Percentiles rank a stretch among this genome's conserved stretches.
Evolutionary conservation across 306 rosid species (phyloP).

Genomic region (Pyrus bretschneideri): DNA sequence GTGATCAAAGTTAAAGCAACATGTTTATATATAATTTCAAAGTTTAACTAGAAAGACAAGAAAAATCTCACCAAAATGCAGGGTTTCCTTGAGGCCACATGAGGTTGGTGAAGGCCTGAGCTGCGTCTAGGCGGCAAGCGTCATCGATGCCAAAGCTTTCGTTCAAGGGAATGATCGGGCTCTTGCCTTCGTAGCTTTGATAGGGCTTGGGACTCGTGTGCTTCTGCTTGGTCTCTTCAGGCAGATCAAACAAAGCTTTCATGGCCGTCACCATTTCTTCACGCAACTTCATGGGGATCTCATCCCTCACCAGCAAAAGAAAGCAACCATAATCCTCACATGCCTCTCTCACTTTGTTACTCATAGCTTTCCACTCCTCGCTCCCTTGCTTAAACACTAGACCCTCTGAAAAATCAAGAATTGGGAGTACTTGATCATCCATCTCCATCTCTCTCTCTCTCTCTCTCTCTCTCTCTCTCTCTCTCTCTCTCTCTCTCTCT

Average conservation of each 20-base stretch:
- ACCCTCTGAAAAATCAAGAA: constrained; percentile 4
- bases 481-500: background rate
- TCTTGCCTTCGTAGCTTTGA: constrained; percentile 25
- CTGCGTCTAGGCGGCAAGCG: background rate
- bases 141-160: constrained; percentile 46
- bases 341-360: constrained; percentile 22
- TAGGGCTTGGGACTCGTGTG: constrained; percentile 23
- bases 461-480: background rate
- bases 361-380: constrained; percentile 16
- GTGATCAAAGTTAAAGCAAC: background rate
- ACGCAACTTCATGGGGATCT: background rate
- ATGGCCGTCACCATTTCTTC: constrained; percentile 21
- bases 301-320: constrained; percentile 5
- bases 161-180: constrained; percentile 15
- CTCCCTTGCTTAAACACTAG: background rate
- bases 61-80: constrained; percentile 24
- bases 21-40: background rate
- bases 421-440: constrained; percentile 2
- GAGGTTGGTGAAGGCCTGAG: constrained; percentile 33
- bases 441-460: background rate
- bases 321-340: constrained; percentile 29
- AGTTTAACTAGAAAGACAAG: background rate
- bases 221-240: constrained; percentile 40
- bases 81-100: constrained; percentile 59
- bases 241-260: constrained; percentile 41